Evolutionary conservation across 768 basidiomycete species (phyloP).

Genomic region (Boletus subcaerulescens): DNA sequence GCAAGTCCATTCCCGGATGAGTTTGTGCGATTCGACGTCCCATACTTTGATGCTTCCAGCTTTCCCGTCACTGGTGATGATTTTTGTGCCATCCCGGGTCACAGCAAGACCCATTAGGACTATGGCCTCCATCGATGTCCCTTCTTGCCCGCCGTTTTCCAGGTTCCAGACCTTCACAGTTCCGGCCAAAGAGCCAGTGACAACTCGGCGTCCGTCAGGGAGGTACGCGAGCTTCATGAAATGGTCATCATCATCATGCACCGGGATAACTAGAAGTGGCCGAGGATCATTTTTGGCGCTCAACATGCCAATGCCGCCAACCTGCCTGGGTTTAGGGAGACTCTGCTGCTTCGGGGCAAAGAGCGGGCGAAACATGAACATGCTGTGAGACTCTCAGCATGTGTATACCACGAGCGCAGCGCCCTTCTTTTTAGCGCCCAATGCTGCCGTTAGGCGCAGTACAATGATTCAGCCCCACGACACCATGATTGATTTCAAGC

Average conservation of each 20-base stretch:
- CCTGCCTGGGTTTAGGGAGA: no score
- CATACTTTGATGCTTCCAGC: not conserved
- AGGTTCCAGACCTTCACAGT: not conserved
- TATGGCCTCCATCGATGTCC: not conserved
- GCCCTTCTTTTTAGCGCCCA: no score
- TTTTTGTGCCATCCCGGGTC: not conserved
- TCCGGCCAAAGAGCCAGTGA: not conserved
- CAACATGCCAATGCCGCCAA: no score
- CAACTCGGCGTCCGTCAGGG: constrained; percentile 1
- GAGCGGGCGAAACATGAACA: no score
- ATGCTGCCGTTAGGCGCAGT: no score
- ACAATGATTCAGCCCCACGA: no score
- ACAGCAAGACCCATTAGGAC: not conserved
- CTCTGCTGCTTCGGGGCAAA: no score
- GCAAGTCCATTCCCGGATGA: not conserved
- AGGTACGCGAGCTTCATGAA: not conserved
- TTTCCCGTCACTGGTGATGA: not conserved
- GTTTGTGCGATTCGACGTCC: not conserved
- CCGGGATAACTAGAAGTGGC: not conserved
- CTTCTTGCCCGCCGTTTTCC: not conserved
- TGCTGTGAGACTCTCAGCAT: no score
- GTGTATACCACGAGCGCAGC: no score
- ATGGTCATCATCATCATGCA: not conserved
- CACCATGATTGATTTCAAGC: no score
- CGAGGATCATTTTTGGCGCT: no score